Conservation (phyloP, 495 filamentous ascomycete species). For the Aspergillus haitiensis region DNA sequence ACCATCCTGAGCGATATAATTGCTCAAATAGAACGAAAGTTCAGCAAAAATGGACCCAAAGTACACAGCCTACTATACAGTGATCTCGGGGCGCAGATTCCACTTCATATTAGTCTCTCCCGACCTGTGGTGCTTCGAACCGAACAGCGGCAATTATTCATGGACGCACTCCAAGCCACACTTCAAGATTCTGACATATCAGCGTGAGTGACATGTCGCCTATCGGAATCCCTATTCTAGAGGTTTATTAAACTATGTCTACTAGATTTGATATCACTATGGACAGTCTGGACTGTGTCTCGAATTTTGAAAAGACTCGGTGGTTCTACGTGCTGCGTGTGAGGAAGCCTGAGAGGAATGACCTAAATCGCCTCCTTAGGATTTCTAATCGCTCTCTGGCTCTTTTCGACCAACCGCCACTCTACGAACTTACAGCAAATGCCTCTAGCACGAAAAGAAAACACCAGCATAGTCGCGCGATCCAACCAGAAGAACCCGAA, state of each 20-base stretch:
- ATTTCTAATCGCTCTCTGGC: conserved; percentile 63
- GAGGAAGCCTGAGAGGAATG: conserved; percentile 45
- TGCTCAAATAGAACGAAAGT: conserved; percentile 31
- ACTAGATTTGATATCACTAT: conserved; percentile 53
- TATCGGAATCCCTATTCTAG: background rate
- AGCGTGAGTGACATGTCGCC: conserved; percentile 39
- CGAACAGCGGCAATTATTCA: conserved; percentile 62
- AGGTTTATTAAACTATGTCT: conserved; percentile 2
- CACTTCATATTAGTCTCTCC: conserved; percentile 89
- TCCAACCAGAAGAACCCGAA: background rate
- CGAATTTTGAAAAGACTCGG: conserved; percentile 71
- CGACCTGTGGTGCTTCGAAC: conserved; percentile 67
- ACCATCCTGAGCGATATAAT: conserved; percentile 55
- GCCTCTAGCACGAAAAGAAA: background rate
- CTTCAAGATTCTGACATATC: conserved; percentile 44
- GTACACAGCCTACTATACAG: conserved; percentile 66
- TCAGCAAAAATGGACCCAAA: conserved; percentile 12
- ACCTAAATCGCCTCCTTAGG: conserved; percentile 62
- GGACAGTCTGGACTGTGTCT: conserved; percentile 60
- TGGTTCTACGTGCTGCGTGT: conserved; percentile 84
- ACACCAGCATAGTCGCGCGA: conserved; percentile 4
- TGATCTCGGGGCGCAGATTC: conserved; percentile 74
- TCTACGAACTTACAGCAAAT: conserved; percentile 53
- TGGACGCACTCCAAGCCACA: conserved; percentile 36
- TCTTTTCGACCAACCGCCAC: conserved; percentile 64